Percentiles rank a stretch among this genome's conserved stretches.
These are phyloP conservation scores for Cucurbita ficifolia DNA, from an alignment of 306 rosid genomes.

Conservation along the genomic window DNA sequence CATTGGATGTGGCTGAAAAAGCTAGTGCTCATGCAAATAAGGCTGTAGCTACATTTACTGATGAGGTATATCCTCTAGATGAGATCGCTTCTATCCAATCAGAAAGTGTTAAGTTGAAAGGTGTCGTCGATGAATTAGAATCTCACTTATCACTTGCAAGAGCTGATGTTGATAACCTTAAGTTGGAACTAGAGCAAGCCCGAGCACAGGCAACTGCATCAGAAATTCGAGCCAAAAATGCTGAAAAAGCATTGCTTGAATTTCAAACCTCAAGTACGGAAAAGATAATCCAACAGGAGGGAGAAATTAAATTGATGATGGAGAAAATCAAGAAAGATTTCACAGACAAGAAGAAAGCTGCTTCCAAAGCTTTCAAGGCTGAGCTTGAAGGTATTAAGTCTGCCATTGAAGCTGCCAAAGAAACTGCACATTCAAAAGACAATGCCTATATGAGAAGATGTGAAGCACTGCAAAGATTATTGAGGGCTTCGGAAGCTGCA, in stretches of 20 bases:
- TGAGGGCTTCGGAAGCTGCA: slow-evolving; percentile 49
- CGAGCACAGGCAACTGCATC: slow-evolving; percentile 24
- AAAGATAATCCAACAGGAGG: slow-evolving; percentile 31
- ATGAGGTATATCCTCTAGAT: slow-evolving; percentile 26
- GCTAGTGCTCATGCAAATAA: slow-evolving; percentile 31
- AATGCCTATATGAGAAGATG: slow-evolving; percentile 54
- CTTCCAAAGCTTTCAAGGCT: slow-evolving; percentile 44
- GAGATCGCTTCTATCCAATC: slow-evolving; percentile 36
- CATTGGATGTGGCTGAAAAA: slow-evolving; percentile 44
- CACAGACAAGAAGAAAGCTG: slow-evolving; percentile 32
- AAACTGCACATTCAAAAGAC: slow-evolving; percentile 31
- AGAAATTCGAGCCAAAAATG: slow-evolving; percentile 38
- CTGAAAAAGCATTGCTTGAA: slow-evolving; percentile 41
- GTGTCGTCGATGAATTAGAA: slow-evolving; percentile 36
- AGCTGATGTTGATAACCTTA: slow-evolving; percentile 32
- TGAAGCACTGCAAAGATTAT: slow-evolving; percentile 49
- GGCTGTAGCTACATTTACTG: slow-evolving; percentile 27
- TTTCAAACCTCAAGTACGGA: slow-evolving; percentile 37
- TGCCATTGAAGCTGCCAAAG: slow-evolving; percentile 55
- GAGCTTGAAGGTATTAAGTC: slow-evolving; percentile 51
- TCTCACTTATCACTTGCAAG: slow-evolving; percentile 38
- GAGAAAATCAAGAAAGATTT: slow-evolving; percentile 48
- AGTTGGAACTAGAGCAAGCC: slow-evolving; percentile 39
- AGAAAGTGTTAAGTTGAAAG: slow-evolving; percentile 43
- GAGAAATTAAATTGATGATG: slow-evolving; percentile 42